Base-by-base conservation (phyloP, 2,329 filamentous ascomycete species). In the Ophiostoma montium region DNA sequence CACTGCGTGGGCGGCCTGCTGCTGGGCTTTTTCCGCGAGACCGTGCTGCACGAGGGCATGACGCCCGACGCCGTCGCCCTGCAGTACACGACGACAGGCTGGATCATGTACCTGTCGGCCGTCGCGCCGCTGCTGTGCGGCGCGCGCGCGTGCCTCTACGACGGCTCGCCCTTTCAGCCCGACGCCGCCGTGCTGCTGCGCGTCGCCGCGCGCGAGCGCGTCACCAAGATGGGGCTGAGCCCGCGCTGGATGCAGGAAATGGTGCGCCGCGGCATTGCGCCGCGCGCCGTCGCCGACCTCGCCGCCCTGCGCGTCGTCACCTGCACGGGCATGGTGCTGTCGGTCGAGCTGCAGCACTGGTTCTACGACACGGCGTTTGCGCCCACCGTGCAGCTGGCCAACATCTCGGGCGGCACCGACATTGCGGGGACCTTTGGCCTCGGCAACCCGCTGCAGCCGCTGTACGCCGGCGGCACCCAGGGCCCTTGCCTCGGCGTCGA, bases 61-160 rank as follows among this genome's bases (percentile, higher is more conserved):
- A 59, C 55, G 0, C 56, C 66, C 0, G 59, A 64, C n/a, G 66
- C 63, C 39, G 67, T 76, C 1, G 59, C 63, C 1, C 56, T 78
- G 50, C 74, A 78, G 61, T 78, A 73, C 59, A 78, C 79, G 1
- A 83, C 79, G 0, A 87, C 83, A 0, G 83, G 84, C 0, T 94
- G 86, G 86, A 92, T 94, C 64, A 94, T 94, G 86, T 92, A 90
- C 60, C 67, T 88, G 9, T 65, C 70, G 3, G 75, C 72, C 35
- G 68, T 86, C 0, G 68, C 71, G 18, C 67, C 70, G 4, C 67
- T 90, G 8, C 57, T 82, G 1, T 65, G 70, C 35, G 84, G 85
- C 8, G 70, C 71, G 0, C 71, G 76, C 6, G 68, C 74, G 1
- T 63, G 94, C 2, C 67, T 90, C n/a, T 94, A 94, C 61, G 86